Evolutionary conservation across 108 stramenopile species (phyloP).

Genomic region (Parietichytrium sp.): DNA sequence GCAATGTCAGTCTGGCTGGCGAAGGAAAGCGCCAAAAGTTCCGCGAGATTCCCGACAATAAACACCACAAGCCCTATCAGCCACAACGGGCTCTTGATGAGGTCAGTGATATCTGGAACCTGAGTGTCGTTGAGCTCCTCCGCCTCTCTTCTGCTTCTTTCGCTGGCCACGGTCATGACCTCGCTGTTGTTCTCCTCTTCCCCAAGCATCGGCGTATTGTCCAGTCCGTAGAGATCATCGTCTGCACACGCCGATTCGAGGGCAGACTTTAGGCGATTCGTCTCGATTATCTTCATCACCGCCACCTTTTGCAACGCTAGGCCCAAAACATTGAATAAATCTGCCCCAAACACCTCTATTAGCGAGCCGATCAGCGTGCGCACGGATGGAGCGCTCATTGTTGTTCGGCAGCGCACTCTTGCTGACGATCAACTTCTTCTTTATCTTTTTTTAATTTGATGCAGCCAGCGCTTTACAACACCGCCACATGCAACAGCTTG

Average conservation of each 20-base stretch:
- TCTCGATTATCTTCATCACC: conserved; percentile 34
- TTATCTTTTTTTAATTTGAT: no score
- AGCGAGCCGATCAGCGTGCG: not conserved
- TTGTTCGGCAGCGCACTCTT: no score
- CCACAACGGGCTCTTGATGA: not conserved
- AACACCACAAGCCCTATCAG: conserved; percentile 4
- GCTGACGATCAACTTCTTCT: no score
- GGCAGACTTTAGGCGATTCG: not conserved
- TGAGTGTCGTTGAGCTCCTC: conserved; percentile 26
- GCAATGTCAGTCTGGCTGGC: not conserved
- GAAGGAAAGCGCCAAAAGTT: conserved; percentile 25
- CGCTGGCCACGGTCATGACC: conserved; percentile 18
- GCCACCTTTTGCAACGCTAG: conserved; percentile 40
- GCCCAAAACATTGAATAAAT: conserved; percentile 5
- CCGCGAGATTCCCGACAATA: not conserved
- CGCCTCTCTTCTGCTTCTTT: not conserved
- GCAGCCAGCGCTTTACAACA: no score
- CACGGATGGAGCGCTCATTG: no score
- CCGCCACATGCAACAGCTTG: no score
- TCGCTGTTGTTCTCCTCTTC: conserved; percentile 11
- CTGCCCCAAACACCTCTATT: conserved; percentile 30
- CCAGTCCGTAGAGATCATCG: no score
- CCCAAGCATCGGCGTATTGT: no score
- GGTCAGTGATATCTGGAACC: conserved; percentile 9
- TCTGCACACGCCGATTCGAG: not conserved